phyloP scores from a whole-genome alignment of 805 yeast genomes.

The Zygoascus bituminiphila region DNA sequence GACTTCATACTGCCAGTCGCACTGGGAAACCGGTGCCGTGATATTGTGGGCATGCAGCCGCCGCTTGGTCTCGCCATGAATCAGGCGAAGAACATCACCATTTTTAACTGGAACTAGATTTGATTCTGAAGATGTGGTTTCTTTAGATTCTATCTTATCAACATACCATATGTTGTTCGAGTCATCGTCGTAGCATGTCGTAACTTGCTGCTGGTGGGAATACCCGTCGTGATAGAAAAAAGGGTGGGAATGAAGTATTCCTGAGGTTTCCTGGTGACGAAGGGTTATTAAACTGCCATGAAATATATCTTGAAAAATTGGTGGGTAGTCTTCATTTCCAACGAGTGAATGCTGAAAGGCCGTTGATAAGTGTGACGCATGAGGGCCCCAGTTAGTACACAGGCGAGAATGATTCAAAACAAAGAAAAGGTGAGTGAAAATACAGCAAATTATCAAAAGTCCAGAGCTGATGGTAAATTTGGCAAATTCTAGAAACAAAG shows the following conservation, averaged over 20 bases:
- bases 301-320: slow-evolving; percentile 43
- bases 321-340: slow-evolving; percentile 21
- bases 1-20: slow-evolving; percentile 21
- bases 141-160: slow-evolving; percentile 27
- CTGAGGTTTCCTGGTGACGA: slow-evolving; percentile 52
- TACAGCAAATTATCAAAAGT: neutral
- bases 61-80: slow-evolving; percentile 32
- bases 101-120: neutral
- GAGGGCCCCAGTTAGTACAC: slow-evolving; percentile 34
- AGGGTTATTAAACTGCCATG: slow-evolving; percentile 59
- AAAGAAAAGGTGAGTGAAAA: neutral
- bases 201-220: slow-evolving; percentile 53
- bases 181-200: slow-evolving; percentile 43
- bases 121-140: neutral
- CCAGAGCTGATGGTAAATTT: neutral
- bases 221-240: slow-evolving; percentile 46
- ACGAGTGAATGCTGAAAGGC: slow-evolving; percentile 44
- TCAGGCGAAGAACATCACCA: slow-evolving; percentile 34
- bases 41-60: slow-evolving; percentile 19
- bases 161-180: slow-evolving; percentile 64
- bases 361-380: slow-evolving; percentile 45
- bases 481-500: neutral
- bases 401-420: slow-evolving; percentile 19
- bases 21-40: slow-evolving; percentile 17
- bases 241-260: slow-evolving; percentile 62